These are phyloP conservation scores for Dothidotthia symphoricarpi DNA, from an alignment of 2,329 filamentous ascomycete genomes.

Conservation along the genomic window DNA sequence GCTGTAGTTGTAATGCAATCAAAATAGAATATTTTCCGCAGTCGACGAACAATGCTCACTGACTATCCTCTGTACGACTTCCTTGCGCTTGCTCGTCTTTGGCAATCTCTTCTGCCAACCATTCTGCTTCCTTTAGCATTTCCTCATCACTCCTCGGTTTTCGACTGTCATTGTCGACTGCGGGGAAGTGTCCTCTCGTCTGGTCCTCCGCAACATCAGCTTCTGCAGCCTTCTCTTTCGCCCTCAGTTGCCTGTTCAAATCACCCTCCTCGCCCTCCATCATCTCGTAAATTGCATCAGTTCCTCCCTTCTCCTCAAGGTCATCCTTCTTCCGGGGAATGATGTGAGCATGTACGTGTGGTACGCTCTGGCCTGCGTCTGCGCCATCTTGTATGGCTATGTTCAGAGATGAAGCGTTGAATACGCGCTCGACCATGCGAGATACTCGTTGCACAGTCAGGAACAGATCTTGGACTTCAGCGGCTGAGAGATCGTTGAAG, in stretches of 20 bases:
- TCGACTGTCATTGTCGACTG: slow-evolving; percentile 65
- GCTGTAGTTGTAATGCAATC: too few species aligned
- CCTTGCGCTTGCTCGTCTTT: slow-evolving; percentile 35
- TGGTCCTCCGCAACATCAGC: slow-evolving; percentile 23
- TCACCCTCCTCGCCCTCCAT: slow-evolving; percentile 85
- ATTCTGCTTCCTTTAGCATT: slow-evolving; percentile 75
- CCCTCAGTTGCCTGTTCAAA: slow-evolving; percentile 68
- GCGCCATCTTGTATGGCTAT: slow-evolving; percentile 91
- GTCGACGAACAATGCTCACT: too few species aligned
- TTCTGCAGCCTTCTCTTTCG: slow-evolving; percentile 49
- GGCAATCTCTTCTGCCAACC: slow-evolving; percentile 59
- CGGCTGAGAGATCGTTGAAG: slow-evolving; percentile 68
- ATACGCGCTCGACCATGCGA: slow-evolving; percentile 65
- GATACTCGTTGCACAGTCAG: slow-evolving; percentile 80
- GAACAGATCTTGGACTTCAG: slow-evolving; percentile 83
- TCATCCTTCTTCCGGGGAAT: slow-evolving; percentile 69
- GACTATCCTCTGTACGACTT: slow-evolving; percentile 1
- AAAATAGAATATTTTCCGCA: too few species aligned
- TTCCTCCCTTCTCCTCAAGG: slow-evolving; percentile 56
- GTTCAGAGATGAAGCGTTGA: slow-evolving; percentile 74
- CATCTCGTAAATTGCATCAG: slow-evolving; percentile 76
- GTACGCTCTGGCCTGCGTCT: slow-evolving; percentile 88
- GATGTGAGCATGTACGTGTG: slow-evolving; percentile 90
- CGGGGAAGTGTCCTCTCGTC: slow-evolving; percentile 60
- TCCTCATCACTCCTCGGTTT: slow-evolving; percentile 66